Conservation (phyloP, 2,329 filamentous ascomycete genomes). For the Trichophyton schoenleinii region DNA sequence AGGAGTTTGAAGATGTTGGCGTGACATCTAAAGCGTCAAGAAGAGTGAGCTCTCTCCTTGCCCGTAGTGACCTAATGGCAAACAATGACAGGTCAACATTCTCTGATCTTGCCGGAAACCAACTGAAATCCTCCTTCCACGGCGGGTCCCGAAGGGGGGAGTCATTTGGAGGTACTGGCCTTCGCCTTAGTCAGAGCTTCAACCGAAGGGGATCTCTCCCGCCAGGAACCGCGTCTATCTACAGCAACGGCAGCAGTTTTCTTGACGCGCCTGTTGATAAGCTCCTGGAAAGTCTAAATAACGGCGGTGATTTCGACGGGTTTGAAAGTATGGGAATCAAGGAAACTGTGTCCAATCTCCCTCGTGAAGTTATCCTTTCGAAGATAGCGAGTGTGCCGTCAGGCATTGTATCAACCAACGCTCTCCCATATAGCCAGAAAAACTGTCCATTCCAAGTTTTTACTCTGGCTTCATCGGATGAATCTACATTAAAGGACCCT, state of each 20-base stretch:
- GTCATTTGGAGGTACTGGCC: conserved; percentile 57
- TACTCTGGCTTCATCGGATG: conserved; percentile 43
- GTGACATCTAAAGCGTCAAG: conserved; percentile 52
- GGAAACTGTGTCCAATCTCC: conserved; percentile 58
- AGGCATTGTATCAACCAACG: conserved; percentile 31
- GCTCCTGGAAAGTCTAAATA: conserved; percentile 54
- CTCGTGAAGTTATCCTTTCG: conserved; percentile 58
- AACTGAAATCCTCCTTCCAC: conserved; percentile 25
- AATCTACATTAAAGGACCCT: conserved; percentile 21
- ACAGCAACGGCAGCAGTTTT: conserved; percentile 46
- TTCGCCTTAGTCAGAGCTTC: conserved; percentile 48
- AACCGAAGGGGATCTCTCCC: conserved; percentile 46
- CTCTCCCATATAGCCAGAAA: conserved; percentile 17
- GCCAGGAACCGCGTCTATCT: conserved; percentile 35
- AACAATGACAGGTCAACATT: conserved; percentile 74
- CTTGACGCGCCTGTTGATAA: conserved; percentile 57
- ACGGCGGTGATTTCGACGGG: conserved; percentile 51
- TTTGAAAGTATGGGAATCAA: conserved; percentile 61
- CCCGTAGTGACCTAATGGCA: conserved; percentile 72
- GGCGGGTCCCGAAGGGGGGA: conserved; percentile 51
- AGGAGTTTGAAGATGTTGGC: conserved; percentile 47
- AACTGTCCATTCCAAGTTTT: conserved; percentile 41
- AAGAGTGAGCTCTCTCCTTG: conserved; percentile 81
- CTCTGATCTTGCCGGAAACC: conserved; percentile 49
- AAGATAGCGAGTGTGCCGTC: conserved; percentile 57